A percentile compares a stretch with the other conserved stretches of the same genome.
Evolutionary conservation across 2,329 filamentous ascomycete species (phyloP).

Genomic region (Monosporascus sp.): DNA sequence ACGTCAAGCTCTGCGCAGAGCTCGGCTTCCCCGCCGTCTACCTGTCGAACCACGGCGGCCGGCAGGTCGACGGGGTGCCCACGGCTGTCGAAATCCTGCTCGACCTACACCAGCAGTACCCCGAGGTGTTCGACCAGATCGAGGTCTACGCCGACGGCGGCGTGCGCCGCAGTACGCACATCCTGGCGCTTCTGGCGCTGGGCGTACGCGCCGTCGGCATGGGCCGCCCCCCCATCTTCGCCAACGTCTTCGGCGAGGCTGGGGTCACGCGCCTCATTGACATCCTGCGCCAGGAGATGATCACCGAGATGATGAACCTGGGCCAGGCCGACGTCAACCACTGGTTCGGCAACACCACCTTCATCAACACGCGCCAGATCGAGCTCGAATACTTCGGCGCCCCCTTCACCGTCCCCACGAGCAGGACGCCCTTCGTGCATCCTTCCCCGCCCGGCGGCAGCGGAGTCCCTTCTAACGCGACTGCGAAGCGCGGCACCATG

Average conservation of each 20-base stretch:
- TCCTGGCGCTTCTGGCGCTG: conserved; percentile 29
- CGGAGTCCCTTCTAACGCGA: no score
- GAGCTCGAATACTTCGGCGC: conserved; percentile 7
- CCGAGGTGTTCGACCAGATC: conserved; percentile 24
- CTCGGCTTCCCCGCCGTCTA: conserved; percentile 25
- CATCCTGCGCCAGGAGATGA: conserved; percentile 41
- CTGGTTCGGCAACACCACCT: conserved; percentile 4
- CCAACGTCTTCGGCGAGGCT: conserved; percentile 39
- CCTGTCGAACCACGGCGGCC: conserved; percentile 32
- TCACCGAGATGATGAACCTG: conserved; percentile 5
- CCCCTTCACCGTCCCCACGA: background rate
- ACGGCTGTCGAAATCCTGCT: conserved; percentile 25
- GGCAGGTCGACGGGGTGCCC: conserved; percentile 27
- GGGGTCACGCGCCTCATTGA: conserved; percentile 38
- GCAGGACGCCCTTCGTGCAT: background rate
- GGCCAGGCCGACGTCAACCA: conserved; percentile 3
- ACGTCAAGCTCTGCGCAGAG: conserved; percentile 23
- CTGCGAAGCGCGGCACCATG: no score
- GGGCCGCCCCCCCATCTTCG: conserved; percentile 41
- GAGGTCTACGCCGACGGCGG: conserved; percentile 30
- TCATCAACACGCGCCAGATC: conserved; percentile 6
- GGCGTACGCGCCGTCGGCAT: conserved; percentile 32
- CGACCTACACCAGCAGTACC: conserved; percentile 23
- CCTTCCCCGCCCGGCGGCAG: background rate
- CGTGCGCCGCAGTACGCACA: conserved; percentile 28